These are phyloP conservation scores for Typha latifolia DNA, from an alignment of 176 grass and related monocot genomes.

Conservation along the genomic window DNA sequence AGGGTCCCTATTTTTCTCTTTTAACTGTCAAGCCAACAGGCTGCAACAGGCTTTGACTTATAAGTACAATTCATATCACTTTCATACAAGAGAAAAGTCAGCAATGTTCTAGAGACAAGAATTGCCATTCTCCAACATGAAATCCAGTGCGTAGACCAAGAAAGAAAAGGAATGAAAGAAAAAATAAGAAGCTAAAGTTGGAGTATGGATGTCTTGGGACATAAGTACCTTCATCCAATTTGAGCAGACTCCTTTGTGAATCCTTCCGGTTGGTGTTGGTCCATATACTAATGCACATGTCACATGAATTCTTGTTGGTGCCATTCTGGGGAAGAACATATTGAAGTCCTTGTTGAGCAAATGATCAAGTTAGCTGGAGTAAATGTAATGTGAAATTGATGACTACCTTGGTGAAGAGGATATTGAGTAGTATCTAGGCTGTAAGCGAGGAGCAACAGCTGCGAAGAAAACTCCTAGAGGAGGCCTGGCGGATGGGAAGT, in stretches of 20 bases:
- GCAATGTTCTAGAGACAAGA: too few relatives aligned
- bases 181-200: too few relatives aligned
- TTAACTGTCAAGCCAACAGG: too few relatives aligned
- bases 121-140: too few relatives aligned
- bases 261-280: slow-evolving; percentile 58
- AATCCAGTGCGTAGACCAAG: too few relatives aligned
- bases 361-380: background rate
- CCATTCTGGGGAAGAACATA: slow-evolving; percentile 53
- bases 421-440: slow-evolving; percentile 93
- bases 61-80: too few relatives aligned
- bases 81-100: too few relatives aligned
- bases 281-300: slow-evolving; percentile 72
- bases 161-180: too few relatives aligned
- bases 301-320: slow-evolving; percentile 68
- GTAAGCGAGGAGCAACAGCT: slow-evolving; percentile 69
- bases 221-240: slow-evolving; percentile 85
- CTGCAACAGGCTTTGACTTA: too few relatives aligned
- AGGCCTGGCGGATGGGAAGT: slow-evolving; percentile 82
- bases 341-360: background rate
- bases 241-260: slow-evolving; percentile 90
- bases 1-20: too few relatives aligned
- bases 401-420: slow-evolving; percentile 79
- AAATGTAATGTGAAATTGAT: slow-evolving; percentile 8
- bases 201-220: background rate
- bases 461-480: slow-evolving; percentile 89